Conservation (phyloP, 768 basidiomycete genomes). For the Tulasnella sp. region DNA sequence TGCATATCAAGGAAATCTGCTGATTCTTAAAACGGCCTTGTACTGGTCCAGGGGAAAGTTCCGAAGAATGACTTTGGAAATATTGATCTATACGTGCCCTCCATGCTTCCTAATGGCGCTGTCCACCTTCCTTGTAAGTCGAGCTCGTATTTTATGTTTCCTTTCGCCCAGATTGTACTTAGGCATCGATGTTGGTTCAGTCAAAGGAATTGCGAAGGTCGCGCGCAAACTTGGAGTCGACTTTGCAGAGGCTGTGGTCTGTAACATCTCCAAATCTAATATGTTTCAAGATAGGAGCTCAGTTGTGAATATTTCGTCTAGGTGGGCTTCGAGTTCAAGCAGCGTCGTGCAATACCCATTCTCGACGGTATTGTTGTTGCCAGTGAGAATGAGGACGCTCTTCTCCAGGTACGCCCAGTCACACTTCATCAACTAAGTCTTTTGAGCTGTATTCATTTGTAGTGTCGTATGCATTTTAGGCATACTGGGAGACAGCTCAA, state of each 20-base stretch:
- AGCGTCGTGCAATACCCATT: constrained; percentile 75
- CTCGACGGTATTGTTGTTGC: constrained; percentile 82
- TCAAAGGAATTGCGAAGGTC: constrained; percentile 79
- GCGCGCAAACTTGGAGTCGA: constrained; percentile 80
- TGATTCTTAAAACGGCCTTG: too few relatives aligned
- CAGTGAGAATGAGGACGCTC: constrained; percentile 55
- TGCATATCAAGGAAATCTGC: neutral
- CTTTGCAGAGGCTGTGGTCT: constrained; percentile 89
- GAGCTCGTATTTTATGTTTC: neutral
- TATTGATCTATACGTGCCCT: constrained; percentile 87
- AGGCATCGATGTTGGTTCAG: constrained; percentile 29
- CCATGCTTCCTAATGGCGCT: constrained; percentile 85
- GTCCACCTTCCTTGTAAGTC: constrained; percentile 83
- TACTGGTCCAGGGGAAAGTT: constrained; percentile 57
- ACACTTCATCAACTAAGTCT: constrained; percentile 11
- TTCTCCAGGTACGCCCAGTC: constrained; percentile 77
- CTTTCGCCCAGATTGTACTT: neutral
- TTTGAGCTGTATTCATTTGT: too few relatives aligned
- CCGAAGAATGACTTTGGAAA: constrained; percentile 96
- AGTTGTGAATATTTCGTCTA: constrained; percentile 25
- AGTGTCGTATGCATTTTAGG: constrained; percentile 36
- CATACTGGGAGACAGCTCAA: constrained; percentile 72
- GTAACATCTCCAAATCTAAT: constrained; percentile 27
- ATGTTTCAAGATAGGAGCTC: constrained; percentile 15
- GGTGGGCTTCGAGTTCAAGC: constrained; percentile 96